These are phyloP conservation scores for Solanum chmielewskii DNA, from an alignment of 257 asterid genomes.

Conservation along the genomic window DNA sequence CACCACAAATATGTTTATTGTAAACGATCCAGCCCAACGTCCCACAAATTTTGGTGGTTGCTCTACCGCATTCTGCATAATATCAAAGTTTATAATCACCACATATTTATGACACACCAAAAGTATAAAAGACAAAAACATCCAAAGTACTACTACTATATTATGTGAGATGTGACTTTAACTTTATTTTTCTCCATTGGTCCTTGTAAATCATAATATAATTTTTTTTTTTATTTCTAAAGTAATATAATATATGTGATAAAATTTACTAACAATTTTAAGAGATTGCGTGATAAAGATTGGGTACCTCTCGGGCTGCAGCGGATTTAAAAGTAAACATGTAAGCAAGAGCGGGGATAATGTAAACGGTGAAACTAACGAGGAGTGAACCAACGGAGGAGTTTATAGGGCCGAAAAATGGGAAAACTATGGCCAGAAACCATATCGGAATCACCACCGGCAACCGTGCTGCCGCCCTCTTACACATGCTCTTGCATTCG, in stretches of 20 bases:
- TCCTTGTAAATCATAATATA: background rate
- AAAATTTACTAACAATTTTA: background rate
- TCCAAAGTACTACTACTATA: background rate
- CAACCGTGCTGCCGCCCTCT: conserved; percentile 66
- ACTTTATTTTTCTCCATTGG: background rate
- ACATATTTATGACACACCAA: background rate
- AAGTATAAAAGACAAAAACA: background rate
- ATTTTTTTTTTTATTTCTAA: background rate
- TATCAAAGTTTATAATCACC: background rate
- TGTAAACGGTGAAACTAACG: conserved; percentile 87
- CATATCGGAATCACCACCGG: conserved; percentile 91
- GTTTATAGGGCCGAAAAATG: conserved; percentile 93
- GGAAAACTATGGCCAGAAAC: conserved; percentile 89
- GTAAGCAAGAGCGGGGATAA: conserved; percentile 85
- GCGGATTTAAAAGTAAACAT: conserved; percentile 72
- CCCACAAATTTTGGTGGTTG: conserved; percentile 75
- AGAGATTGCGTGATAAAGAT: background rate
- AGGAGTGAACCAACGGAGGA: conserved; percentile 88
- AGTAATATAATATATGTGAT: background rate
- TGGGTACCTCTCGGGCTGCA: conserved; percentile 66
- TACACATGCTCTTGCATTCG: conserved; percentile 86
- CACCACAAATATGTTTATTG: conserved; percentile 66
- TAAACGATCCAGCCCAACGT: conserved; percentile 71
- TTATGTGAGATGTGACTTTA: background rate
- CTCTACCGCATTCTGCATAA: conserved; percentile 82